Conservation (phyloP, 768 basidiomycete genomes). For the Leccinum subgranulosum region DNA sequence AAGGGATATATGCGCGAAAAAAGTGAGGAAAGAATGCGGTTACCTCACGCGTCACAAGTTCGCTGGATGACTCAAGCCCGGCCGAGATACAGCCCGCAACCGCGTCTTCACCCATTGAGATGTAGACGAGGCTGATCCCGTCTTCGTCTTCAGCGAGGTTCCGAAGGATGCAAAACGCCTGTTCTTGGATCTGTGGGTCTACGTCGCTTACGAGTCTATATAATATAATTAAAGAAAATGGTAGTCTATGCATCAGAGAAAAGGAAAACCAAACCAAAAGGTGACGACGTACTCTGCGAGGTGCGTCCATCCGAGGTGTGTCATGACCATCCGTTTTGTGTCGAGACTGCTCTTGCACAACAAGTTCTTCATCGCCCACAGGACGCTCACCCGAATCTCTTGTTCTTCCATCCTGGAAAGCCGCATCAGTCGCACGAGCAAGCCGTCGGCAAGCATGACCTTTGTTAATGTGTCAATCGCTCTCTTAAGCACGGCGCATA, state of each 20-base stretch:
- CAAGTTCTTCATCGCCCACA: slow-evolving; percentile 92
- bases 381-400: slow-evolving; percentile 58
- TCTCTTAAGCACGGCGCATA: not conserved
- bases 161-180: slow-evolving; percentile 61
- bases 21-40: not conserved
- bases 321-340: slow-evolving; percentile 66
- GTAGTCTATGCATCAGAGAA: not conserved
- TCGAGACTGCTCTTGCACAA: slow-evolving; percentile 57
- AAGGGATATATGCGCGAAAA: not conserved
- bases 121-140: slow-evolving; percentile 60
- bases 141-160: slow-evolving; percentile 66
- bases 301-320: slow-evolving; percentile 61
- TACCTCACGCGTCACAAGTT: slow-evolving; percentile 56
- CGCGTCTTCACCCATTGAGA: slow-evolving; percentile 45
- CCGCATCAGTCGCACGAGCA: slow-evolving; percentile 61
- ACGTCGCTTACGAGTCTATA: slow-evolving; percentile 53
- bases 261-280: no score
- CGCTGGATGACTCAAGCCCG: slow-evolving; percentile 49
- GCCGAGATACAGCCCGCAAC: slow-evolving; percentile 45
- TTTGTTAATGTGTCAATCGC: slow-evolving; percentile 22
- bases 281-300: slow-evolving; percentile 48
- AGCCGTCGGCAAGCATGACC: slow-evolving; percentile 65
- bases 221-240: not conserved
- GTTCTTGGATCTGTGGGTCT: slow-evolving; percentile 61
- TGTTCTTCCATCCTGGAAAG: slow-evolving; percentile 53